Percentiles rank a stretch among this genome's conserved stretches.
Evolutionary conservation across 768 basidiomycete genomes (phyloP).

Genomic region (Strobilomyces echinocephalus): DNA sequence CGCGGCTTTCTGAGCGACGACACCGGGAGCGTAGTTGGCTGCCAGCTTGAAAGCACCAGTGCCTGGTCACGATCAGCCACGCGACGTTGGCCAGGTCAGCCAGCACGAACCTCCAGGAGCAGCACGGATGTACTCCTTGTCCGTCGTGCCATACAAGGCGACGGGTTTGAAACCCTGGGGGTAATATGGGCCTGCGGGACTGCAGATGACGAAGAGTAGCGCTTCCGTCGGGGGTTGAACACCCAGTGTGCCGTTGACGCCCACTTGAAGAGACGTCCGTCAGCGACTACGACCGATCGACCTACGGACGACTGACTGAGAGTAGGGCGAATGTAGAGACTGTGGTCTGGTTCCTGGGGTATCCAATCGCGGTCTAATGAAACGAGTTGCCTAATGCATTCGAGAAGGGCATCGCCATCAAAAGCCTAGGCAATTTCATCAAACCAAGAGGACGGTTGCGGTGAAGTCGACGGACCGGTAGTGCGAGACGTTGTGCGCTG

Average conservation of each 20-base stretch:
- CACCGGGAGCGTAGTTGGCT: conserved; percentile 84
- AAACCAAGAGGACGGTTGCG: background rate
- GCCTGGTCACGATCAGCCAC: conserved; percentile 35
- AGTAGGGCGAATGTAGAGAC: conserved; percentile 86
- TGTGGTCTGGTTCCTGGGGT: conserved; percentile 81
- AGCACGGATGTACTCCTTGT: conserved; percentile 67
- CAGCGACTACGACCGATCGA: background rate
- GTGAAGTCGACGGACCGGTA: conserved; percentile 50
- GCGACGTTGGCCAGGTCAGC: background rate
- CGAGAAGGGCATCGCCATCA: conserved; percentile 65
- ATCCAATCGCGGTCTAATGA: conserved; percentile 87
- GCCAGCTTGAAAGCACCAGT: conserved; percentile 88
- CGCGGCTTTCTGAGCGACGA: conserved; percentile 79
- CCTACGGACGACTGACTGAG: conserved; percentile 41
- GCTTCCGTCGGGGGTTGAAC: conserved; percentile 66
- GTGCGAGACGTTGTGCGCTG: conserved; percentile 71
- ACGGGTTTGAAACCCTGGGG: conserved; percentile 87
- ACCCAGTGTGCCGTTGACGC: conserved; percentile 47
- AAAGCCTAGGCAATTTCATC: conserved; percentile 51
- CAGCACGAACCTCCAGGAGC: conserved; percentile 64
- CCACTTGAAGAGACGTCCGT: conserved; percentile 48
- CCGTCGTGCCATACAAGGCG: conserved; percentile 75
- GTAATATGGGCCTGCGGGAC: conserved; percentile 74
- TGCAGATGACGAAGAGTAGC: conserved; percentile 59
- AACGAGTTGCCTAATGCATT: conserved; percentile 84